Percentiles rank a stretch among this genome's conserved stretches.
Conservation (phyloP, 169 alveolate genomes). For the Cryptosporidium tyzzeri region DNA sequence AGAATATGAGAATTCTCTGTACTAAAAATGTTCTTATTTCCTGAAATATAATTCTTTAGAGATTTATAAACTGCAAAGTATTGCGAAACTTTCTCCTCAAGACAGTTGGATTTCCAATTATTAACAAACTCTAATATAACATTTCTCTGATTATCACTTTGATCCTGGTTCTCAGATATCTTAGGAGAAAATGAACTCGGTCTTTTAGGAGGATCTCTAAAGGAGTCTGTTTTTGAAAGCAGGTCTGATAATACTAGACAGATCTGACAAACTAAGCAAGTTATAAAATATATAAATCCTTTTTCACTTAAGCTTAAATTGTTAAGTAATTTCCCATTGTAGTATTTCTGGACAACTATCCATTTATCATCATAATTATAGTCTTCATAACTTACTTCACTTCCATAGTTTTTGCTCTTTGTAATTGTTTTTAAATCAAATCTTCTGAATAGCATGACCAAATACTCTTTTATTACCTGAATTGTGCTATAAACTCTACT, state of each 20-base stretch:
- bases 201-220: conserved; percentile 37
- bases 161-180: neutral
- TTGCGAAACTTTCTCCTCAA: neutral
- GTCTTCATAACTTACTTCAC: neutral
- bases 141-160: neutral
- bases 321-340: neutral
- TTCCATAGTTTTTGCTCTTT: neutral
- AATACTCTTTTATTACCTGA: conserved; percentile 5
- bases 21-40: neutral
- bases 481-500: neutral
- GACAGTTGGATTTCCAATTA: conserved; percentile 7
- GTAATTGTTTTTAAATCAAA: neutral
- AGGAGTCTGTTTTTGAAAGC: conserved; percentile 13
- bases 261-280: conserved; percentile 16
- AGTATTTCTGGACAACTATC: neutral
- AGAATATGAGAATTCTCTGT: conserved; percentile 30
- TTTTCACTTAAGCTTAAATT: neutral
- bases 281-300: conserved; percentile 5
- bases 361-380: conserved; percentile 9
- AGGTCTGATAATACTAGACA: conserved; percentile 11
- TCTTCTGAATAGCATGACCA: neutral
- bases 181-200: conserved; percentile 31
- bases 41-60: conserved; percentile 16
- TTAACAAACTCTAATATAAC: neutral
- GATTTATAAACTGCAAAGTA: neutral